Evolutionary conservation across 305 asterid genomes (phyloP), one percentile per base, ranked within the genome.

Genomic region (Salvia sclarea): DNA sequence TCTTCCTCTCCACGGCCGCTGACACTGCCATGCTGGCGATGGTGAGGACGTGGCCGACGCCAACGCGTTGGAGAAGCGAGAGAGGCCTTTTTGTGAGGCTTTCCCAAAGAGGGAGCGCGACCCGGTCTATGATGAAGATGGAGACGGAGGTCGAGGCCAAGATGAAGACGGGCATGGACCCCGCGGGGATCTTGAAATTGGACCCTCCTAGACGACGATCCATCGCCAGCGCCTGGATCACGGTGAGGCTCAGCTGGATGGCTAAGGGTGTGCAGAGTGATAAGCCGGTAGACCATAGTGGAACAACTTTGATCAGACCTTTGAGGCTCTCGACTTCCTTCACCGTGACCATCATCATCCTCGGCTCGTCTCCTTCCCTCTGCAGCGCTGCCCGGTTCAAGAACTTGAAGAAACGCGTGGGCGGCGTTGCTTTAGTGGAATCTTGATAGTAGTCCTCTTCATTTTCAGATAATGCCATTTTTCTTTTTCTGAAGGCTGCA

Each of bases 261-360:
- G 81, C 83, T 35, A 83, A 28, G 3, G 87, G 87, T 40, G 72
- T 83, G 83, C 83, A 75, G 8, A 83, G 38, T 45, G 76, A 71
- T 35, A 83, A 11, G 5, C 87, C 83, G 9, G 83, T 75, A 1
- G 87, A 75, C 87, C 96, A 92, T 2, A 89, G 70, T 0, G 96
- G 97, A 12, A 83, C 55, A 57, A 92, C 75, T 76, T 76, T 83
- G 44, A 88, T 76, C 6, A 92, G 58, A 68, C 61, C 59, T 81
- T 89, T 87, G 54, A 89, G 81, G 35, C 83, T 90, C 75, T 89
- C 96, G 0, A 88, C 88, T 81, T 92, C 81, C 64, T 80, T 76
- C 30, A 87, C 83, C 2, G 88, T 81, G 61, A 61, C 41, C 21
- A 18, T 78, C n/a, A n/a, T n/a, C n/a, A n/a, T n/a, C n/a, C n/a